A percentile compares a stretch with the other conserved stretches of the same genome.
phyloP scores from a whole-genome alignment of 1,284 basidiomycete species.

The Peniophora sp. region DNA sequence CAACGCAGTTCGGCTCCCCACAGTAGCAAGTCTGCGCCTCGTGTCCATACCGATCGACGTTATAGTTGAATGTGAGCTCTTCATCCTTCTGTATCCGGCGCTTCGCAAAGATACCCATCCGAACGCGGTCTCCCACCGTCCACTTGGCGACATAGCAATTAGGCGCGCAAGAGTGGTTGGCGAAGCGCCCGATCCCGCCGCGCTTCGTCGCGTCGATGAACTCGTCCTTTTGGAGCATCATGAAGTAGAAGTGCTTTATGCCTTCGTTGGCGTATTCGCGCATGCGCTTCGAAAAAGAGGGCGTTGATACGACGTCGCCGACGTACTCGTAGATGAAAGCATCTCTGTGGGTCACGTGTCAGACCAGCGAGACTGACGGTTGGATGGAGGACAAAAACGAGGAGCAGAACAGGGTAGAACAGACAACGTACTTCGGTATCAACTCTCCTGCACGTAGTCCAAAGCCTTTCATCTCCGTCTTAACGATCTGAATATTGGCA shows the following conservation, averaged over 20 bases:
- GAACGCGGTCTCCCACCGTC: constrained; percentile 86
- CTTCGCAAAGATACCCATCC: constrained; percentile 98
- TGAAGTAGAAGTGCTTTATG: constrained; percentile 97
- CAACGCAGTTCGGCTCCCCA: constrained; percentile 93
- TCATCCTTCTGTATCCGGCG: constrained; percentile 77
- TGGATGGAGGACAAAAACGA: not conserved
- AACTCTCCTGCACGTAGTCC: constrained; percentile 76
- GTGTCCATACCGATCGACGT: constrained; percentile 99
- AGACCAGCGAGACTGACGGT: not conserved
- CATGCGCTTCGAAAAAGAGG: constrained; percentile 91
- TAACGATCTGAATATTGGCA: constrained; percentile 83
- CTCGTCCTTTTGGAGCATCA: constrained; percentile 99
- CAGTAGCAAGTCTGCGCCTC: constrained; percentile 95
- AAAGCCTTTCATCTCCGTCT: constrained; percentile 94
- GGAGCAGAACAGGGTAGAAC: not conserved
- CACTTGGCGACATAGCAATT: constrained; percentile 99
- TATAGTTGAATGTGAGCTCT: constrained; percentile 99
- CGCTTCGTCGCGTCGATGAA: constrained; percentile 98
- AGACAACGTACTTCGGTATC: constrained; percentile 59
- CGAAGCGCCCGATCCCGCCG: constrained; percentile 94
- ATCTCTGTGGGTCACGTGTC: constrained; percentile 47
- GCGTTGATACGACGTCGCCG: constrained; percentile 89
- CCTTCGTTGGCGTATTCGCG: constrained; percentile 89
- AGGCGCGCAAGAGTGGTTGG: constrained; percentile 97
- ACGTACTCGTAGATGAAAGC: constrained; percentile 97